phyloP scores from a whole-genome alignment of 163 green algal genomes.

The Prototheca wickerhamii region DNA sequence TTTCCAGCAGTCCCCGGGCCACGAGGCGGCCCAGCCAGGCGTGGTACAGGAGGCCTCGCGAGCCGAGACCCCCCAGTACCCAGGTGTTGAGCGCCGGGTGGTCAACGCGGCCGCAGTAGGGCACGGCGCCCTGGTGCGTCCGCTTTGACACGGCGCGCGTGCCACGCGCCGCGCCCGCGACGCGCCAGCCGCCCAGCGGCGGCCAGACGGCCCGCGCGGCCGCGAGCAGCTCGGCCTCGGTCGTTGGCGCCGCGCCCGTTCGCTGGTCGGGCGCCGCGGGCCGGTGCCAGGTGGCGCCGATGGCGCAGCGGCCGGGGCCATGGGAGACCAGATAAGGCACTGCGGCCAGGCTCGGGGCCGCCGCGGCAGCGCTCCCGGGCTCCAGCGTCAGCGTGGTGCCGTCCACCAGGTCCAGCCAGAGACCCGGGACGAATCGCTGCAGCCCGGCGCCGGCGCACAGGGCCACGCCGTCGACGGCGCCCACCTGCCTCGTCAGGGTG shows the following conservation, averaged over 20 bases:
- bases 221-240: slow-evolving; percentile 25
- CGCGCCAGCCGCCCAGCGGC: slow-evolving; percentile 24
- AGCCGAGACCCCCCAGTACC: slow-evolving; percentile 62
- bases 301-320: slow-evolving; percentile 32
- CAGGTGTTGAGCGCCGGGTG: slow-evolving; percentile 29
- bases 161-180: slow-evolving; percentile 28
- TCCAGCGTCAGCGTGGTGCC: background rate
- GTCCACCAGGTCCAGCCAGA: background rate
- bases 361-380: background rate
- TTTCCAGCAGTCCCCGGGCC: slow-evolving; percentile 40
- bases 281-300: slow-evolving; percentile 54
- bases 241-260: slow-evolving; percentile 8
- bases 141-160: slow-evolving; percentile 56
- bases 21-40: slow-evolving; percentile 55
- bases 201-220: slow-evolving; percentile 41
- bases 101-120: slow-evolving; percentile 36
- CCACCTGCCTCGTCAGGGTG: too few species aligned
- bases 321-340: slow-evolving; percentile 52
- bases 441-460: too few species aligned
- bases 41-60: slow-evolving; percentile 79
- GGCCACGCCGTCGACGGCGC: too few species aligned
- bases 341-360: slow-evolving; percentile 46
- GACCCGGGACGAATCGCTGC: too few species aligned
- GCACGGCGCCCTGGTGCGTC: slow-evolving; percentile 43
- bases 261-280: slow-evolving; percentile 1